These are phyloP conservation scores for Calonectria multiphialidica DNA, from an alignment of 2,329 filamentous ascomycete species.

Conservation along the genomic window DNA sequence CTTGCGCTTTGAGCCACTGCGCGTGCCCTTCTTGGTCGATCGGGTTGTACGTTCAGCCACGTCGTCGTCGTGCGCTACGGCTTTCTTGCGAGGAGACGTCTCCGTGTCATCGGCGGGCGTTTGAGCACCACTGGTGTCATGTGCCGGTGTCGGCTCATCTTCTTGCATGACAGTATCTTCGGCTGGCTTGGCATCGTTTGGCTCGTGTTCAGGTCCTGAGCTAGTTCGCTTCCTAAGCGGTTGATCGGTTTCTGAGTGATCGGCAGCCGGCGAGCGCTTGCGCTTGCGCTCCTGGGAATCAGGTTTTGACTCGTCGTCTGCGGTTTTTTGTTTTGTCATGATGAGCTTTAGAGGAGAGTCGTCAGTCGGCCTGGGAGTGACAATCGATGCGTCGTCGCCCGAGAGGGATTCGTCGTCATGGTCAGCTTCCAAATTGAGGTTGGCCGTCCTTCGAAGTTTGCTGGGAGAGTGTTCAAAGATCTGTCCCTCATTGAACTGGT, in stretches of 20 bases:
- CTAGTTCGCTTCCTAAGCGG: constrained; percentile 67
- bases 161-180: constrained; percentile 48
- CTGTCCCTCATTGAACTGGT: constrained; percentile 65
- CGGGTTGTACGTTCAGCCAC: constrained; percentile 47
- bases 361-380: constrained; percentile 53
- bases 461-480: constrained; percentile 78
- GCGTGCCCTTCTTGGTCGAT: constrained; percentile 55
- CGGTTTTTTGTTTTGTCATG: constrained; percentile 41
- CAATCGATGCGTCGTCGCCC: constrained; percentile 55
- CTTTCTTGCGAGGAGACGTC: constrained; percentile 43
- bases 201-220: constrained; percentile 57
- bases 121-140: constrained; percentile 53
- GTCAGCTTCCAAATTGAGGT: constrained; percentile 50
- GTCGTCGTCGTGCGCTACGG: constrained; percentile 47
- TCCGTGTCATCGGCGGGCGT: constrained; percentile 62
- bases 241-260: constrained; percentile 60
- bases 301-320: constrained; percentile 47
- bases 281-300: constrained; percentile 59
- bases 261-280: constrained; percentile 61
- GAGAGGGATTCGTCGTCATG: constrained; percentile 55
- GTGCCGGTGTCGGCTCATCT: constrained; percentile 51
- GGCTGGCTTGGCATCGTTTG: constrained; percentile 43
- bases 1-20: constrained; percentile 55
- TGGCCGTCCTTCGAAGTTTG: constrained; percentile 73
- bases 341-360: constrained; percentile 51